phyloP scores from a whole-genome alignment of 225 moss, liverwort and hornwort genomes.

The Pleurozium schreberi region DNA sequence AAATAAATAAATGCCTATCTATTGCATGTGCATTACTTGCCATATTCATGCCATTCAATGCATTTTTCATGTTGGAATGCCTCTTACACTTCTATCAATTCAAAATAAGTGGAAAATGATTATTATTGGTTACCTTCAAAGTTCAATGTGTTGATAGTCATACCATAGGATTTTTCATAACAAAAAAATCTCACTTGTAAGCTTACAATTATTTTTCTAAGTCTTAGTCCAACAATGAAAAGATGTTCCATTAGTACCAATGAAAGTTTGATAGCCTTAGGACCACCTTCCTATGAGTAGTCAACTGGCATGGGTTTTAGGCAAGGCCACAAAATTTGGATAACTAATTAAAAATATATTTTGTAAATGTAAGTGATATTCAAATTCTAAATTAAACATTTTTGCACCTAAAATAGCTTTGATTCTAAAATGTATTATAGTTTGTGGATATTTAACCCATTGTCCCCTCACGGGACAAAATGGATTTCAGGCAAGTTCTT shows the following conservation, averaged over 20 bases:
- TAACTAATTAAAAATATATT: not conserved
- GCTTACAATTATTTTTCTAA: not conserved
- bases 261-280: not conserved
- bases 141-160: not conserved
- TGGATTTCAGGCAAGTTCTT: no score
- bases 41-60: not conserved
- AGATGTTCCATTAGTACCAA: not conserved
- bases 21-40: not conserved
- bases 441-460: no score
- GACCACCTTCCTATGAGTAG: rapidly evolving
- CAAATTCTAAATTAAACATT: not conserved
- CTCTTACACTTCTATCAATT: not conserved
- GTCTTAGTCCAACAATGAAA: not conserved
- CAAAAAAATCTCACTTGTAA: not conserved
- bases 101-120: not conserved
- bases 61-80: not conserved
- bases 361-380: not conserved
- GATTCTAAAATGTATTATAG: not conserved
- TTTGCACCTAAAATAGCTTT: not conserved
- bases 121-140: not conserved
- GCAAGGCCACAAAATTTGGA: not conserved
- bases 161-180: no score
- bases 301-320: not conserved
- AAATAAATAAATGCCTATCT: not conserved
- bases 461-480: no score